Evolutionary conservation across 169 alveolate genomes (phyloP).

Genomic region (Plasmodium falciparum): DNA sequence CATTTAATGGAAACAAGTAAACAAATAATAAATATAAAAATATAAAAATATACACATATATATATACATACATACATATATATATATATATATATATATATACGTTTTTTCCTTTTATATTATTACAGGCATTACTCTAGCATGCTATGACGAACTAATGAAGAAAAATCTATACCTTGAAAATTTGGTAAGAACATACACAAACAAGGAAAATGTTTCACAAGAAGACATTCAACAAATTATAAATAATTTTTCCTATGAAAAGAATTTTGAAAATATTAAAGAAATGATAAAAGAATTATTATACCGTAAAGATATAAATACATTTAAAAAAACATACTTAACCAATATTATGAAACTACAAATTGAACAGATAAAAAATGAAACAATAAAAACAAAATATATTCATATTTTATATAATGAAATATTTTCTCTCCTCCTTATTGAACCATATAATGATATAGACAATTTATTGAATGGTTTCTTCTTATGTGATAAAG

Average conservation of each 20-base stretch:
- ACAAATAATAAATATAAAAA: neutral
- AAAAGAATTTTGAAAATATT: conserved; percentile 24
- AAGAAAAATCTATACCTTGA: conserved; percentile 29
- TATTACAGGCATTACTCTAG: conserved; percentile 17
- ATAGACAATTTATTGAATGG: conserved; percentile 41
- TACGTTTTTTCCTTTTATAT: neutral
- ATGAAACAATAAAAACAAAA: conserved; percentile 14
- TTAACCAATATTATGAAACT: conserved; percentile 23
- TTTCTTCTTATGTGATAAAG: conserved; percentile 47
- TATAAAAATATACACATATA: neutral
- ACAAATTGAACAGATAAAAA: conserved; percentile 24
- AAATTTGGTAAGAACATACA: conserved; percentile 14
- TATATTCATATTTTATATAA: conserved; percentile 42
- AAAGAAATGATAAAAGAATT: conserved; percentile 19
- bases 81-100: neutral
- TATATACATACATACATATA: neutral
- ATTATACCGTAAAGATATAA: conserved; percentile 20
- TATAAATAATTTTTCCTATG: neutral
- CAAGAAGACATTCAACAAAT: conserved; percentile 28
- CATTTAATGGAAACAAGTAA: conserved; percentile 31
- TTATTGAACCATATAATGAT: conserved; percentile 39
- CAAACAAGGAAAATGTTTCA: neutral
- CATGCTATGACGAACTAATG: conserved; percentile 36
- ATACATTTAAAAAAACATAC: neutral
- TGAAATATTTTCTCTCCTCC: conserved; percentile 46